These are phyloP conservation scores for Centaurea solstitialis DNA, from an alignment of 129 eudicot genomes.

Conservation along the genomic window DNA sequence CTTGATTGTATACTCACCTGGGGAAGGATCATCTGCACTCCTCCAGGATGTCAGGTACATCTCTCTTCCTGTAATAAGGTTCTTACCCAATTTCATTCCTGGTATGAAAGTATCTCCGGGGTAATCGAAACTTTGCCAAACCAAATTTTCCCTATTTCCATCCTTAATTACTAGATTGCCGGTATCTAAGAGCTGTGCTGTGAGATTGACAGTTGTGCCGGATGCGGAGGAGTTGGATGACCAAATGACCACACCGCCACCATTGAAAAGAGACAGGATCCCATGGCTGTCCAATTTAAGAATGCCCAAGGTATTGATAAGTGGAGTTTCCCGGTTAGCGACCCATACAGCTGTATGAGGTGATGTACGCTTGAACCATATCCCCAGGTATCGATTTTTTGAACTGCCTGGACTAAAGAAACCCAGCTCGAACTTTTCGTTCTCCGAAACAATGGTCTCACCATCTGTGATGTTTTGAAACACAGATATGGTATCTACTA, in stretches of 20 bases:
- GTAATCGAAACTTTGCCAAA: slow-evolving; percentile 22
- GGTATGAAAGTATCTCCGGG: slow-evolving; percentile 15
- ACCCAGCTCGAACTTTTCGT: slow-evolving; percentile 11
- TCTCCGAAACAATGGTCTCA: slow-evolving; percentile 7
- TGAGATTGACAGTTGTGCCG: not conserved
- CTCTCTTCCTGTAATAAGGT: slow-evolving; percentile 15
- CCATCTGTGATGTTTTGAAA: slow-evolving; percentile 14
- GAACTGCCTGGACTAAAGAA: slow-evolving; percentile 26
- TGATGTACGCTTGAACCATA: slow-evolving; percentile 1
- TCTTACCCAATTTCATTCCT: slow-evolving; percentile 18
- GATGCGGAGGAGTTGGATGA: slow-evolving; percentile 16
- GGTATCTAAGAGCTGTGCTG: slow-evolving; percentile 11
- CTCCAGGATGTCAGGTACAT: slow-evolving; percentile 18
- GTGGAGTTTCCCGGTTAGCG: slow-evolving; percentile 13
- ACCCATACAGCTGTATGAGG: slow-evolving; percentile 7
- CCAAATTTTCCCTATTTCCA: not conserved
- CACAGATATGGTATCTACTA: slow-evolving; percentile 15
- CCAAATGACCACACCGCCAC: slow-evolving; percentile 8
- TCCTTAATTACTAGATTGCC: slow-evolving; percentile 10
- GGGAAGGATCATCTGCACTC: slow-evolving; percentile 23
- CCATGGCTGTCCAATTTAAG: not conserved
- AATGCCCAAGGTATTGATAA: not conserved
- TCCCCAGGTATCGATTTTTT: slow-evolving; percentile 15
- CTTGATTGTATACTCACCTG: slow-evolving; percentile 17
- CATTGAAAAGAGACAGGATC: not conserved